Conservation (phyloP, 768 basidiomycete species). For the Cystobasidium onofrii region DNA sequence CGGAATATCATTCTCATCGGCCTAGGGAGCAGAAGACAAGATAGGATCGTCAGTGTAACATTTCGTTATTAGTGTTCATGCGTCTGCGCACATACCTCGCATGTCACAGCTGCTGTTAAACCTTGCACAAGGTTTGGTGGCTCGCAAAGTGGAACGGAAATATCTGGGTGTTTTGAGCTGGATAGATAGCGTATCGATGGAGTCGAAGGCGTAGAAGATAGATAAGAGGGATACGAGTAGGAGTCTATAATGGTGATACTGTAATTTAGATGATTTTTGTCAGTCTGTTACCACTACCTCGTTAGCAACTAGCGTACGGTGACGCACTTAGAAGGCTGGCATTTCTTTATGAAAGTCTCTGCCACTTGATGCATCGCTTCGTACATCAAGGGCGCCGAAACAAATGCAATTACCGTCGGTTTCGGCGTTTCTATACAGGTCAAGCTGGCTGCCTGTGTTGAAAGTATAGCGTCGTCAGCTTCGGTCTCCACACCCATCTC, state of each 20-base stretch:
- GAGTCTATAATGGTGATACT: conserved; percentile 24
- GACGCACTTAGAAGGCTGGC: not conserved
- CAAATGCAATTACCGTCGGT: not conserved
- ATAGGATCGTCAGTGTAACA: not conserved
- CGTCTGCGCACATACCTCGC: not conserved
- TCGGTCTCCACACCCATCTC: not conserved
- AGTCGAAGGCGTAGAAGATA: not conserved
- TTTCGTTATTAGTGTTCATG: not conserved
- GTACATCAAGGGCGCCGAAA: conserved; percentile 1
- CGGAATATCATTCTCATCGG: conserved; percentile 1
- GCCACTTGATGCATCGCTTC: conserved; percentile 10
- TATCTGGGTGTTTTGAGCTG: not conserved
- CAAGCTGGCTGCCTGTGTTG: not conserved
- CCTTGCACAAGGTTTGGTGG: conserved; percentile 17
- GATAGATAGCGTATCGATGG: conserved; percentile 10
- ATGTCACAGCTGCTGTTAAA: conserved; percentile 9
- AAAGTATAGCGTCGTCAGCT: not conserved
- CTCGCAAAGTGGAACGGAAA: not conserved
- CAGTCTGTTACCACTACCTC: not conserved
- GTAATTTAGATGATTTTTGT: not conserved
- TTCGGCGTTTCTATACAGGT: not conserved
- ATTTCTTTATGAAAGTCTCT: not conserved
- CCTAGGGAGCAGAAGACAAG: not conserved
- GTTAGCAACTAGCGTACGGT: not conserved
- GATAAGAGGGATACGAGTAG: conserved; percentile 13